phyloP scores from a whole-genome alignment of 2,329 filamentous ascomycete genomes.

The Aspergillus texensis region DNA sequence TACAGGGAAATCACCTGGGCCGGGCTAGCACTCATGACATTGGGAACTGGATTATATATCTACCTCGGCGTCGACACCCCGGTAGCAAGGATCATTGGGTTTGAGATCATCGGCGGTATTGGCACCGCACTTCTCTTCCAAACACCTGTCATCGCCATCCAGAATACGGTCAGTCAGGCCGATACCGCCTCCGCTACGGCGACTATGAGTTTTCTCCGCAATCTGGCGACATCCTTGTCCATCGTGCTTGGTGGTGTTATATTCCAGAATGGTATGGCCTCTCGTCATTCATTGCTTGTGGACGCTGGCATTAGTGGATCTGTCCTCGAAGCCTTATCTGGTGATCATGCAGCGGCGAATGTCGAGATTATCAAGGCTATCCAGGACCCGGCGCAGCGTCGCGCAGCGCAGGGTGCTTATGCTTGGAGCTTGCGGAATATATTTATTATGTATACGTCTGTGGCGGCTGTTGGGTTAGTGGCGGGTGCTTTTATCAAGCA shows the following conservation, averaged over 20 bases:
- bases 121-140: constrained; percentile 51
- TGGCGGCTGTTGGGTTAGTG: constrained; percentile 46
- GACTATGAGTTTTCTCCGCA: constrained; percentile 61
- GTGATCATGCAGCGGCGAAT: constrained; percentile 49
- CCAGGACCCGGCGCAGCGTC: constrained; percentile 35
- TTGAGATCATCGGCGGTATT: constrained; percentile 24
- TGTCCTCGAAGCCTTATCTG: constrained; percentile 35
- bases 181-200: constrained; percentile 57
- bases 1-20: constrained; percentile 31
- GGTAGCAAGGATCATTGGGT: constrained; percentile 26
- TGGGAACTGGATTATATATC: constrained; percentile 30
- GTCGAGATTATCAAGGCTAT: constrained; percentile 47
- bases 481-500: constrained; percentile 51
- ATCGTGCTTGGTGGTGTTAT: constrained; percentile 77
- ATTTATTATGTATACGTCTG: constrained; percentile 51
- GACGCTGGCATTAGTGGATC: constrained; percentile 46
- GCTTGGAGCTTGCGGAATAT: constrained; percentile 53
- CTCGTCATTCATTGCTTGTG: constrained; percentile 47
- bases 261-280: constrained; percentile 65
- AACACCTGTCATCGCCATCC: constrained; percentile 59
- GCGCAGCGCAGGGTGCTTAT: constrained; percentile 48
- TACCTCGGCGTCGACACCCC: constrained; percentile 25
- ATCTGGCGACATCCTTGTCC: constrained; percentile 68
- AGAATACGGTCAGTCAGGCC: constrained; percentile 53
- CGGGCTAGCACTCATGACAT: constrained; percentile 25